phyloP scores from a whole-genome alignment of 108 stramenopile species.

The Nannochloropsis salina region DNA sequence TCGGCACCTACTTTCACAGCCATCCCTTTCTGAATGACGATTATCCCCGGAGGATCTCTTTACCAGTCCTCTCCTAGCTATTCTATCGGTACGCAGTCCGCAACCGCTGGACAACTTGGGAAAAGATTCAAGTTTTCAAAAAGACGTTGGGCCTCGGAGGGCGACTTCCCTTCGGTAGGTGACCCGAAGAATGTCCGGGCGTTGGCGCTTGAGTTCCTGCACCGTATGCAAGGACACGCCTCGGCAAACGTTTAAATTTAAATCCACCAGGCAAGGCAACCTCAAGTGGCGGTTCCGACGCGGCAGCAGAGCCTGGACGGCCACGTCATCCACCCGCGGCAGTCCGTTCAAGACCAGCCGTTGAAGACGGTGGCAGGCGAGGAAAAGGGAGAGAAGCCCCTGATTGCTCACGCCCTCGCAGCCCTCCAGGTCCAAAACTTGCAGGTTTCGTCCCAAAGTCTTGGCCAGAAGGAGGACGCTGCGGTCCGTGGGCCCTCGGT shows the following conservation, averaged over 20 bases:
- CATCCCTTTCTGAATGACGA: no score
- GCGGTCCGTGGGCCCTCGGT: neutral
- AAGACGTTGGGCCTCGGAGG: neutral
- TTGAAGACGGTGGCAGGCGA: neutral
- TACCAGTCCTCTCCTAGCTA: no score
- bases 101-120: no score
- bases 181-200: neutral
- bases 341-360: neutral
- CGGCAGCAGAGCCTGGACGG: neutral
- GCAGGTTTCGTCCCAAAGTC: neutral
- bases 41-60: no score
- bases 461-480: neutral
- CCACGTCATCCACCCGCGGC: neutral
- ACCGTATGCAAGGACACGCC: neutral
- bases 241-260: neutral
- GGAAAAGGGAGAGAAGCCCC: neutral
- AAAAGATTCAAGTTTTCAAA: neutral
- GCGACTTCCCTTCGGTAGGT: neutral
- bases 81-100: no score
- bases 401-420: neutral
- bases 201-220: neutral
- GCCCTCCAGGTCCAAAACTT: neutral
- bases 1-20: no score
- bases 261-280: conserved; percentile 13
- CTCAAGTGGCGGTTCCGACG: neutral